phyloP scores from a whole-genome alignment of 371 early-diverging fungal species.

The Lichtheimia corymbifera region DNA sequence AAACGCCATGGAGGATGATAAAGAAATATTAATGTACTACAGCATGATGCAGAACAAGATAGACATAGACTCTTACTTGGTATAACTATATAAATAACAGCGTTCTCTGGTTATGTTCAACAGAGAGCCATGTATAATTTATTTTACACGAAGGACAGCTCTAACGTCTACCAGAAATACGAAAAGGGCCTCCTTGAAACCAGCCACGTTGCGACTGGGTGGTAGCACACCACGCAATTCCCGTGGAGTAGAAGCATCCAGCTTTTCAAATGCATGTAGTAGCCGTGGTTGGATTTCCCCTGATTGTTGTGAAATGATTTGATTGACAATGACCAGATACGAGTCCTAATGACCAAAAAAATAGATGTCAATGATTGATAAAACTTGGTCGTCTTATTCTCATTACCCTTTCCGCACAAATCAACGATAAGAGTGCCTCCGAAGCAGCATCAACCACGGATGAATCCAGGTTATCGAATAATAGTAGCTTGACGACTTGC shows the following conservation, averaged over 20 bases:
- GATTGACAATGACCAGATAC: slow-evolving; percentile 40
- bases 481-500: slow-evolving; percentile 50
- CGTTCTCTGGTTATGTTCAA: too few relatives aligned
- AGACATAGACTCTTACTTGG: not conserved
- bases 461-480: slow-evolving; percentile 64
- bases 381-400: not conserved
- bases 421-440: slow-evolving; percentile 59
- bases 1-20: too few relatives aligned
- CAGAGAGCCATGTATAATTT: slow-evolving; percentile 9
- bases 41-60: not conserved
- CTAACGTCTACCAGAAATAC: slow-evolving; percentile 67
- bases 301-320: slow-evolving; percentile 56
- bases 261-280: slow-evolving; percentile 48
- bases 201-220: slow-evolving; percentile 25
- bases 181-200: slow-evolving; percentile 53
- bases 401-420: slow-evolving; percentile 54
- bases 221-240: slow-evolving; percentile 18
- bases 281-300: slow-evolving; percentile 50
- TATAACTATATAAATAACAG: too few relatives aligned
- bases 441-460: slow-evolving; percentile 61
- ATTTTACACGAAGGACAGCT: slow-evolving; percentile 68
- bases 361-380: not conserved
- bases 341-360: slow-evolving; percentile 16
- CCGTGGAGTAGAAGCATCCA: slow-evolving; percentile 41
- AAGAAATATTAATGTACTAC: not conserved